Evolutionary conservation across 257 asterid genomes (phyloP).

Genomic region (Ophiorrhiza pumila): DNA sequence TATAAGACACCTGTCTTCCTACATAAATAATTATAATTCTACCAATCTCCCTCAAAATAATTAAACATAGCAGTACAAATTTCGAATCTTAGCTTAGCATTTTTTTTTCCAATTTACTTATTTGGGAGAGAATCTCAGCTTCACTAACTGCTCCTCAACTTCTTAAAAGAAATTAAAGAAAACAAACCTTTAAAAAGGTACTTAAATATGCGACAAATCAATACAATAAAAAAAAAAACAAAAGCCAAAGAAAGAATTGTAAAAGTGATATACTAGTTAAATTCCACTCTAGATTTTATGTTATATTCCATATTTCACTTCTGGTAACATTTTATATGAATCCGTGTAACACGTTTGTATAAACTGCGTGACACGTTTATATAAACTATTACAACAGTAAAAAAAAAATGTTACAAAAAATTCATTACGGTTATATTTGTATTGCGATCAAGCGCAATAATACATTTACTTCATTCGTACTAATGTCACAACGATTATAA

Average conservation of each 20-base stretch:
- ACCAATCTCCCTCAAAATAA: background rate
- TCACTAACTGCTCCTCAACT: background rate
- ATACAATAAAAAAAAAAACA: background rate
- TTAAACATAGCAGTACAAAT: background rate
- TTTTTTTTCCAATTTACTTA: background rate
- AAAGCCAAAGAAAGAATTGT: background rate
- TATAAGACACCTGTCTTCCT: conserved; percentile 18
- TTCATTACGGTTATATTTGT: no score
- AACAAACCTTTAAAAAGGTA: background rate
- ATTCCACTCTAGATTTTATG: no score
- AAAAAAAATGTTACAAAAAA: no score
- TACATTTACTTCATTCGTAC: no score
- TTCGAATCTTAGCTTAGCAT: background rate
- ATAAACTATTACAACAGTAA: no score
- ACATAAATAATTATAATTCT: background rate
- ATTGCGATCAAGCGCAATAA: no score
- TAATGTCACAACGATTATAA: background rate
- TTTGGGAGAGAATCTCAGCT: background rate
- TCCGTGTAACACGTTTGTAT: no score
- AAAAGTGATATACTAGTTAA: background rate
- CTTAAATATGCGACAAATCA: background rate
- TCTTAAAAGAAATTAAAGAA: background rate
- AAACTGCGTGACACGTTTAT: no score
- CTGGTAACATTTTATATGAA: no score
- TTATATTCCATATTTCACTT: no score